A percentile compares a stretch with the other conserved stretches of the same genome.
phyloP scores from a whole-genome alignment of 2,329 filamentous ascomycete species.

The Aspergillus terreus region DNA sequence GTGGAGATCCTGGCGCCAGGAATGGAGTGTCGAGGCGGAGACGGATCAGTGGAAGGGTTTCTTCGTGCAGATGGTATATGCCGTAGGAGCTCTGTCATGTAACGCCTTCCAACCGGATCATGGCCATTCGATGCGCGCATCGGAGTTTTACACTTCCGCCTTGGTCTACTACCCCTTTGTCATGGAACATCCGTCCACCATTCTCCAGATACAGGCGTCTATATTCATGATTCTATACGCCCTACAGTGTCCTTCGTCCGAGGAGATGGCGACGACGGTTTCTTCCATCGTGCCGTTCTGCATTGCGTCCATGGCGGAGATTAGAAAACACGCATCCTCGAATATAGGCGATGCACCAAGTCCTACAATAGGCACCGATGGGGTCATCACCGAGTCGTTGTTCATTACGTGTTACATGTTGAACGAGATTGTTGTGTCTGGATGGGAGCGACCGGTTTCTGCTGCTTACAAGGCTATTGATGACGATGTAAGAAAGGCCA shows the following conservation, averaged over 20 bases:
- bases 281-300: slow-evolving; percentile 26
- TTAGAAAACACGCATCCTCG: slow-evolving; percentile 16
- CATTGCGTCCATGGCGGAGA: slow-evolving; percentile 22
- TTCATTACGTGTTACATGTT: slow-evolving; percentile 29
- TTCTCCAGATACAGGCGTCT: slow-evolving; percentile 26
- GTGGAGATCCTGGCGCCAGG: slow-evolving; percentile 21
- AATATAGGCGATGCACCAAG: background rate
- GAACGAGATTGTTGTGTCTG: slow-evolving; percentile 25
- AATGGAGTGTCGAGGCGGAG: slow-evolving; percentile 8
- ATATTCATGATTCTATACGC: slow-evolving; percentile 25
- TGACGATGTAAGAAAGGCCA: slow-evolving; percentile 17
- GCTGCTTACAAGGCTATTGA: slow-evolving; percentile 21
- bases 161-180: slow-evolving; percentile 25
- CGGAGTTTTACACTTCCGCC: slow-evolving; percentile 21
- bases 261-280: slow-evolving; percentile 22
- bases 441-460: slow-evolving; percentile 26
- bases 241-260: slow-evolving; percentile 23
- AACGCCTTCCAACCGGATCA: slow-evolving; percentile 19
- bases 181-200: slow-evolving; percentile 21
- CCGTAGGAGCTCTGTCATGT: slow-evolving; percentile 24
- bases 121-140: slow-evolving; percentile 18
- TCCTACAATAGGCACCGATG: slow-evolving; percentile 7
- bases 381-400: slow-evolving; percentile 20
- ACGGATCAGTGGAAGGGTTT: slow-evolving; percentile 22
- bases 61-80: slow-evolving; percentile 25